A percentile compares a stretch with the other conserved stretches of the same genome.
Conservation (phyloP, 441 rosid genomes). For the Arabidopsis hybrid region DNA sequence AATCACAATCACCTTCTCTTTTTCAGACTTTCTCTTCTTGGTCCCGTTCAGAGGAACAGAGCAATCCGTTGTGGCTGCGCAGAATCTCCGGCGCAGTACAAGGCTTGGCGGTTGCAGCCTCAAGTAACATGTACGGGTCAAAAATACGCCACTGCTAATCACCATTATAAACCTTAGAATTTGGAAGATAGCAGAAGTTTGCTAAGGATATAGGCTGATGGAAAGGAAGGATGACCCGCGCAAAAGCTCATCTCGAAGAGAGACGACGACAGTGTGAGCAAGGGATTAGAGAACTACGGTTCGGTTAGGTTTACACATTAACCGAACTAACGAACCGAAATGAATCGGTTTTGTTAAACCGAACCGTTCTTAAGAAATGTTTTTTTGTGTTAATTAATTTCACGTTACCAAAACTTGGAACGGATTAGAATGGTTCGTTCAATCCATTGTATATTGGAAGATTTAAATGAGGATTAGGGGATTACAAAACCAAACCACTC, state of each 20-base stretch:
- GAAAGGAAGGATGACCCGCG: conserved; percentile 30
- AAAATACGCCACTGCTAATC: conserved; percentile 47
- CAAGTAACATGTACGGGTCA: conserved; percentile 54
- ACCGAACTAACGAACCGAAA: conserved; percentile 22
- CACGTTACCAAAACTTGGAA: neutral
- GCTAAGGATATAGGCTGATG: neutral
- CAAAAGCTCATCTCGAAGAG: conserved; percentile 35
- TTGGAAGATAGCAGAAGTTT: conserved; percentile 13
- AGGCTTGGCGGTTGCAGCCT: conserved; percentile 47
- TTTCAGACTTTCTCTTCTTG: conserved; percentile 35
- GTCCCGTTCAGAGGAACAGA: conserved; percentile 36
- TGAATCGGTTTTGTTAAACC: conserved; percentile 4
- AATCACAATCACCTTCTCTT: conserved; percentile 74
- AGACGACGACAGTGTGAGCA: conserved; percentile 36
- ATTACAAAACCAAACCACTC: neutral
- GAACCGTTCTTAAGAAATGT: neutral
- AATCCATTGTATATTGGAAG: neutral
- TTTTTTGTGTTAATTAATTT: neutral
- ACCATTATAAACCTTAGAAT: conserved; percentile 31
- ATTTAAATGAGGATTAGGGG: neutral
- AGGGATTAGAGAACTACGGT: conserved; percentile 32
- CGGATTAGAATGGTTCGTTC: neutral
- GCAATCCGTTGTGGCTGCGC: conserved; percentile 43
- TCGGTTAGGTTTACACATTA: conserved; percentile 30
- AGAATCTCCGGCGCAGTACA: conserved; percentile 46